Conservation (phyloP, 371 early-diverging fungal genomes). For the Saksenaea oblongispora region DNA sequence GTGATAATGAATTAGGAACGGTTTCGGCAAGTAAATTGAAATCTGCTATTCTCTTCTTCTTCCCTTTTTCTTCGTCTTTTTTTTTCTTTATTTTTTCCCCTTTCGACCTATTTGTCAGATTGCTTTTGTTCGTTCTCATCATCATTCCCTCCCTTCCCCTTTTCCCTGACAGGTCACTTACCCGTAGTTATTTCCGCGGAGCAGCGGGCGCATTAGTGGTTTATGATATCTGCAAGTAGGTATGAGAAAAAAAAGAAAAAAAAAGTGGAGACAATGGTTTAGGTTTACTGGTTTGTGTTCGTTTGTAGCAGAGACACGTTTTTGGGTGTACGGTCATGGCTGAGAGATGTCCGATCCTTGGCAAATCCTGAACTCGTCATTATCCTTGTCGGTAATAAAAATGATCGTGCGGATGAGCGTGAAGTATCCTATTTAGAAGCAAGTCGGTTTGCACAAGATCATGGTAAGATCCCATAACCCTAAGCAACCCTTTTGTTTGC, state of each 20-base stretch:
- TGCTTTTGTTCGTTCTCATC: background rate
- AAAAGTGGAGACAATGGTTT: background rate
- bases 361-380: constrained; percentile 69
- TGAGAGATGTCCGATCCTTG: constrained; percentile 64
- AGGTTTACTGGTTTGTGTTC: background rate
- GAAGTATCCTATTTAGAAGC: constrained; percentile 70
- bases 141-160: background rate
- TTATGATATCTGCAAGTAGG: constrained; percentile 70
- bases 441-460: constrained; percentile 68
- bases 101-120: background rate
- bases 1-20: constrained; percentile 54
- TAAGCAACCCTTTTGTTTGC: background rate
- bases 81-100: background rate
- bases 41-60: background rate
- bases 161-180: constrained; percentile 59
- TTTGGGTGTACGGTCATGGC: constrained; percentile 59
- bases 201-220: constrained; percentile 72
- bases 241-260: constrained; percentile 8
- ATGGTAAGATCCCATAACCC: constrained; percentile 40
- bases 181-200: constrained; percentile 72
- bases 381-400: constrained; percentile 76
- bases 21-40: constrained; percentile 54
- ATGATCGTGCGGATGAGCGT: constrained; percentile 59
- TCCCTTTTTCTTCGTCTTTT: background rate
- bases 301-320: constrained; percentile 57